Evolutionary conservation across 176 grass and related monocot genomes (phyloP).

Genomic region (Eleusine coracana): DNA sequence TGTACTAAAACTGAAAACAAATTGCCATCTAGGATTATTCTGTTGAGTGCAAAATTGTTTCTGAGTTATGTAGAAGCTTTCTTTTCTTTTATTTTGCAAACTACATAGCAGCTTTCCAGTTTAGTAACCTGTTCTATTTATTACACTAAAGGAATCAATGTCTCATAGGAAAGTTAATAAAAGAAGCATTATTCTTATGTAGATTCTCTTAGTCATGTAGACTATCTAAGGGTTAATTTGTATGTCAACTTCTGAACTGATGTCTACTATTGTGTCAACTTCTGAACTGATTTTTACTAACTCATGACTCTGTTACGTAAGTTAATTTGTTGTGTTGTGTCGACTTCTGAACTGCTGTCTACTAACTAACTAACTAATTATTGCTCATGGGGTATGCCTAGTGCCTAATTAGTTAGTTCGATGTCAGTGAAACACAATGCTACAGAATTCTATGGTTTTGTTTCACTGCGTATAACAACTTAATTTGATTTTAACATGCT

Average conservation of each 20-base stretch:
- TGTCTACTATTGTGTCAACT: background rate
- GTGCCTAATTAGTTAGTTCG: constrained; percentile 1
- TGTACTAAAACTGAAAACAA: constrained; percentile 16
- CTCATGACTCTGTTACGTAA: background rate
- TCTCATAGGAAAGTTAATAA: background rate
- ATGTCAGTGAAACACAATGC: background rate
- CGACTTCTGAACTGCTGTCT: background rate
- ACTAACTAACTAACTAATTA: background rate
- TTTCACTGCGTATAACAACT: background rate
- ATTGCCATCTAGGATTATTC: background rate
- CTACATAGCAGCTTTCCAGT: background rate
- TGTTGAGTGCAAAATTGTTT: background rate
- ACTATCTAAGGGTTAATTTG: background rate
- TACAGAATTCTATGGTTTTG: background rate
- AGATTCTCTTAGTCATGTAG: background rate
- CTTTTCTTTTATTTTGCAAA: background rate
- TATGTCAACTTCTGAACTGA: background rate
- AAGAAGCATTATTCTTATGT: background rate
- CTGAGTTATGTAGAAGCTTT: background rate
- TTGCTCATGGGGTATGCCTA: background rate
- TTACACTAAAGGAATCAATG: background rate
- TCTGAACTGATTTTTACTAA: background rate
- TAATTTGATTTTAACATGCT: background rate
- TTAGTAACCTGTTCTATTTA: background rate
- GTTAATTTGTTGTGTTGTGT: background rate